Evolutionary conservation across 768 basidiomycete species (phyloP).

Genomic region (Tephrocybe sp.): DNA sequence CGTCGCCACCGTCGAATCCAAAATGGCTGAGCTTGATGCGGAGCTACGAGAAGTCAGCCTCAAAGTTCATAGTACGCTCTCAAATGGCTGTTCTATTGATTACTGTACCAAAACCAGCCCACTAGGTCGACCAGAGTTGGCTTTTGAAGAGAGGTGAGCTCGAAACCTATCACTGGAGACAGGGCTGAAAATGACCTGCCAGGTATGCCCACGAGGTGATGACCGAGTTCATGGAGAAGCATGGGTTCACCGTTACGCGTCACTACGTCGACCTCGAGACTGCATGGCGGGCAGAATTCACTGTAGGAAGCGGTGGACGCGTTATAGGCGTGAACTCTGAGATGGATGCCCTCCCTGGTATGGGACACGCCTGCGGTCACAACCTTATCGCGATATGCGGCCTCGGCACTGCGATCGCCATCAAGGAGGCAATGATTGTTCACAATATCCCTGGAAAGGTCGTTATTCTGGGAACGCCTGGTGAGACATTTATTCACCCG

Average conservation of each 20-base stretch:
- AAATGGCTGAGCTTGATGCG: slow-evolving; percentile 48
- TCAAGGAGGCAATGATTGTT: slow-evolving; percentile 64
- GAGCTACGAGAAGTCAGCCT: slow-evolving; percentile 64
- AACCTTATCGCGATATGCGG: slow-evolving; percentile 81
- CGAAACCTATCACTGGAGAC: too few relatives aligned
- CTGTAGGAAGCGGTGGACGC: slow-evolving; percentile 55
- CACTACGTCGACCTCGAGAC: slow-evolving; percentile 71
- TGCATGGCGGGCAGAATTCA: slow-evolving; percentile 76
- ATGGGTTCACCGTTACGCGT: slow-evolving; percentile 69
- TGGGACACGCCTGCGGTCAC: slow-evolving; percentile 76
- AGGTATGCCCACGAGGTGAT: slow-evolving; percentile 74
- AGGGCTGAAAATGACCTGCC: slow-evolving; percentile 3
- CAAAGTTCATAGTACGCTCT: slow-evolving; percentile 62
- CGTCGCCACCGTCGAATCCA: slow-evolving; percentile 55
- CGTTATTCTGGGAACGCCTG: slow-evolving; percentile 76
- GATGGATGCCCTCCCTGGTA: slow-evolving; percentile 62
- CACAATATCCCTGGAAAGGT: slow-evolving; percentile 65
- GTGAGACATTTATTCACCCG: too few relatives aligned
- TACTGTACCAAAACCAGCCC: neutral
- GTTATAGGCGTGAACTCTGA: slow-evolving; percentile 79
- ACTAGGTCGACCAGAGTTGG: slow-evolving; percentile 58
- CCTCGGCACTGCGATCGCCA: slow-evolving; percentile 69
- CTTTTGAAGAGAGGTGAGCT: slow-evolving; percentile 58
- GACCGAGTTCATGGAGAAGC: slow-evolving; percentile 60
- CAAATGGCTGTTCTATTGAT: neutral